A percentile compares a stretch with the other conserved stretches of the same genome.
Conservation (phyloP, 2,329 filamentous ascomycete species). For the Hypoxylon sp. region DNA sequence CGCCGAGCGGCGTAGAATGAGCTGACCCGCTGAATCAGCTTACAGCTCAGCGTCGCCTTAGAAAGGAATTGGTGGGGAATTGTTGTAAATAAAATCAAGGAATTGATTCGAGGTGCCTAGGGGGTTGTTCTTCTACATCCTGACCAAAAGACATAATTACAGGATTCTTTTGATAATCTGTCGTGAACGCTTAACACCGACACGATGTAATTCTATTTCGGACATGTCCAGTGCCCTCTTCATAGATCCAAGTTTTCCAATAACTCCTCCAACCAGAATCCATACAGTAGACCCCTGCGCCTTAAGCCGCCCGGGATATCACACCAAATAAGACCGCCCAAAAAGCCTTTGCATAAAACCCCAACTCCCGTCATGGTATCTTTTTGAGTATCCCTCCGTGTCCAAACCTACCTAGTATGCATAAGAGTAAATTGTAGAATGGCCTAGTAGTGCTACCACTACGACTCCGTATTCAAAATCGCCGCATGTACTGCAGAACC, state of each 20-base stretch:
- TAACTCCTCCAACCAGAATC: conserved; percentile 22
- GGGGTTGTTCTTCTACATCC: conserved; percentile 3
- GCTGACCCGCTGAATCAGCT: conserved; percentile 33
- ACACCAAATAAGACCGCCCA: conserved; percentile 15
- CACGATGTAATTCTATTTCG: not conserved
- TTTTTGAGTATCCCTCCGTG: conserved; percentile 16
- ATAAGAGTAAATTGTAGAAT: conserved; percentile 28
- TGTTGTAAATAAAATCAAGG: conserved; percentile 5
- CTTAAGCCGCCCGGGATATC: conserved; percentile 9
- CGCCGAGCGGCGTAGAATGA: conserved; percentile 27
- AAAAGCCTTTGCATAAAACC: conserved; percentile 21
- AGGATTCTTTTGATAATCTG: conserved; percentile 8
- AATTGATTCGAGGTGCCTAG: not conserved
- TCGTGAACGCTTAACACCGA: conserved; percentile 4
- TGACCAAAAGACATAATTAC: conserved; percentile 7
- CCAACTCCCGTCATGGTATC: conserved; percentile 43
- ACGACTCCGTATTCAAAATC: conserved; percentile 47
- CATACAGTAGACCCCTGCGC: conserved; percentile 6
- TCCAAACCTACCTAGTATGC: conserved; percentile 21
- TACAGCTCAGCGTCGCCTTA: conserved; percentile 19
- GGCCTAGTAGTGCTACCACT: not conserved
- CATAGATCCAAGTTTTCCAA: conserved; percentile 7
- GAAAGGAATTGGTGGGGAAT: not conserved
- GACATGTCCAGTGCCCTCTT: not conserved
- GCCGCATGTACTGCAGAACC: conserved; percentile 55